Evolutionary conservation across 225 moss, liverwort and hornwort species (phyloP), one percentile per base, ranked within the genome.

Genomic region (Polytrichum commune): DNA sequence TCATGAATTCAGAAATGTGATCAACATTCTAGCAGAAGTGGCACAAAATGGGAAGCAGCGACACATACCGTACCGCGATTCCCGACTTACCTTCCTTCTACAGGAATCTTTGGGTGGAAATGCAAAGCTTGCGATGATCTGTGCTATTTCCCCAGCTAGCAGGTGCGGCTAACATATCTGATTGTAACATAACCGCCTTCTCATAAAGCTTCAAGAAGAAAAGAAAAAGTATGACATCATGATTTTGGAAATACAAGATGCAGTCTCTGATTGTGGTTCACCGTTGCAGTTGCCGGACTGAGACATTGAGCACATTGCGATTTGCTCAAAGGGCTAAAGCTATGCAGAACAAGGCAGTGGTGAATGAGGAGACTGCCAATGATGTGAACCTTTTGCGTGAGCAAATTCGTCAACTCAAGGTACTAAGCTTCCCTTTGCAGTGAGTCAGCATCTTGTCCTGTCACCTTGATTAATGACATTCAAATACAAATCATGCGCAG

Each of bases 31-130:
- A 7, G 95, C 92, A 53, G 95, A 95, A 84, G 92, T 92, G 70
- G 90, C 95, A 67, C 89, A 90, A 73, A 87, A 70, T 35, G 90
- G 95, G 35, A 95, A 86, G 69, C 90, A 84, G 57, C 83, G 95
- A 26, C 95, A 95, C 62, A 89, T 95, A 55, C 95, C 95, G 0
- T 95, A 95, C 56, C 90, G 95, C 58, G 87, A 88, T 73, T 95
- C 95, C 26, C 92, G 95, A 22, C 82, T 95, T 20, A 95, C 95
- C 3, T 95, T 95, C 65, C 66, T 95, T 55, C 73, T 95, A 61
- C 95, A 95, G 77, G 95, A 95, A 75, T 95, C 95, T 35, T 78
- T 95, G 16, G 95, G 95, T 68, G 95, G 95, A 32, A 95, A 95
- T 30, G 95, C 95, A 29, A 95, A 95, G 69, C 74, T 95, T 62